Evolutionary conservation across 352 stramenopile genomes (phyloP), one percentile per base, ranked within the genome.

Genomic region (Phytophthora fragariae): DNA sequence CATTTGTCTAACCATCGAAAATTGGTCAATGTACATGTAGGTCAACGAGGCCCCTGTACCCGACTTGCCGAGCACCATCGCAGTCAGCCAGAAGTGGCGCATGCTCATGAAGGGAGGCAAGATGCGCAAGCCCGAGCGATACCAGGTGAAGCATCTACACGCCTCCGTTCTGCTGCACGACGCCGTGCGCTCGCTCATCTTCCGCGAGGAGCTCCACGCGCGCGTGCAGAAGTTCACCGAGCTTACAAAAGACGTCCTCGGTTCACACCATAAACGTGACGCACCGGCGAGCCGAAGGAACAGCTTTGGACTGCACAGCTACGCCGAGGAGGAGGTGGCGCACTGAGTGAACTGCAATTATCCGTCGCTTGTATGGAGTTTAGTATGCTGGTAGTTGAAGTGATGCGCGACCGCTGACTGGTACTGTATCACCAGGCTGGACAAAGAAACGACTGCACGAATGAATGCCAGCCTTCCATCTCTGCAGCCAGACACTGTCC

Each of bases 1-100:
- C 24, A 31, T 53, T 24, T 55, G 46, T 67, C 29, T 58, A 7
- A 21, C 29, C 46, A 24, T 49, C 12, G 12, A 49, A 53, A 55
- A 55, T 55, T 15, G 19, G 3, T 7, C 47, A 55, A 55, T 19
- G 47, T 49, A 86, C 29, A 54, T n/a, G 47, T 50, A 86, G 75
- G 77, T 86, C 21, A 90, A 87, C 44, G 77, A 84, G n/a, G 61
- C 65, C 3, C 54, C 52, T 5, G 81, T 88, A 5, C 64, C 72
- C 15, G 83, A 89, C 33, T 65, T 92, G 27, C 77, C 85, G 2
- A 72, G 68, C 17, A 84, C 77, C 41, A 85, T 90, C 54, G 76
- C 80, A 31, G 74, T 86, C 19, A 81, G 83, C 49, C 81, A 90
- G 41, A 90, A 88, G 60, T 90, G 85, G 81, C 75, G 76, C 17